Conservation (phyloP, 495 filamentous ascomycete genomes). For the Parachaetomium inaequale region DNA sequence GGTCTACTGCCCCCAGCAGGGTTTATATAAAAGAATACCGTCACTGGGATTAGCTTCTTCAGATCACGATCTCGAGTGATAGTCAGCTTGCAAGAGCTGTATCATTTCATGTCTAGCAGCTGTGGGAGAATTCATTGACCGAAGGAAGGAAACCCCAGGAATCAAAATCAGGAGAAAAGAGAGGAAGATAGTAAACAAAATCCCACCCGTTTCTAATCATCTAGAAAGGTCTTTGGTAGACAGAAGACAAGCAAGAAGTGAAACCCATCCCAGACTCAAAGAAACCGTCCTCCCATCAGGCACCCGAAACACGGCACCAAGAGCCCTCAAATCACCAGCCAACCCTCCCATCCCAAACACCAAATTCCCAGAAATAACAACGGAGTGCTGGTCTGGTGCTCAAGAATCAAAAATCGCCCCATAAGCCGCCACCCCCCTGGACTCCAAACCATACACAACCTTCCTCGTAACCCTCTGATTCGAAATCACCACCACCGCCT, state of each 20-base stretch:
- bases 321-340: neutral
- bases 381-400: too few relatives aligned
- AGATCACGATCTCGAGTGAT: too few relatives aligned
- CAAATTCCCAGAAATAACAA: neutral
- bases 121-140: too few relatives aligned
- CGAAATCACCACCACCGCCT: constrained; percentile 73
- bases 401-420: constrained; percentile 80
- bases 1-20: too few relatives aligned
- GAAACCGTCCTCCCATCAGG: neutral
- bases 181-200: neutral
- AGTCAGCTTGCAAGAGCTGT: too few relatives aligned
- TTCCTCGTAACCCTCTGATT: constrained; percentile 69
- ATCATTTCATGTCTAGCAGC: too few relatives aligned
- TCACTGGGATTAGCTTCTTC: too few relatives aligned
- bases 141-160: neutral
- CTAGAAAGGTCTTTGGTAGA: neutral
- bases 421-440: constrained; percentile 64
- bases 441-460: constrained; percentile 71
- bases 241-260: neutral
- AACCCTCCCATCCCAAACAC: neutral
- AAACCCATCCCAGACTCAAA: neutral
- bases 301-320: neutral
- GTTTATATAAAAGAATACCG: too few relatives aligned
- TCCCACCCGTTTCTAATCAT: neutral
- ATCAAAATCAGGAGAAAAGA: neutral